Base-by-base conservation (phyloP, 345 rosid genomes). In the Nasturtium officinale region DNA sequence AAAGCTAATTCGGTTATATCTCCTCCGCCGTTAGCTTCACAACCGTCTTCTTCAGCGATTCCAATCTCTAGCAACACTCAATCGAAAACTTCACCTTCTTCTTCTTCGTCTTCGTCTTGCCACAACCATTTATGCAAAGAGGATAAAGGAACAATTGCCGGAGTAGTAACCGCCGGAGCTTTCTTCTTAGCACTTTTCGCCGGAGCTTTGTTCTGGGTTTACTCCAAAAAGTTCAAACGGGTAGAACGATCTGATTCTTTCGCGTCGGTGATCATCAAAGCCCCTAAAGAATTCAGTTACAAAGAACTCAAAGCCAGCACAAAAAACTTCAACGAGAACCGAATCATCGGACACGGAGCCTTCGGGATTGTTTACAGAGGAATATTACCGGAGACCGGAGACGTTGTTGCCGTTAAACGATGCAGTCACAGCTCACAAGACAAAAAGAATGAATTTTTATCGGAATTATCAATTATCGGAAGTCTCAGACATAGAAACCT, bases 341-440 rank as follows among this genome's bases (percentile, higher is more conserved):
- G 89, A 69, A 67, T 90, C 50, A 90, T 95, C 45, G 99, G 99
- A 6, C 85, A 86, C 10, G 99, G 99, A 0, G 99, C 98, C 2
- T 90, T 91, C 42, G 99, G 99, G 46, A 83, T 92, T 0, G 99
- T 95, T 1, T 95, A 91, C 62, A 95, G 90, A 76, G 99, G 99
- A 1, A 78, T 91, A 15, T 62, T 95, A 55, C 83, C 74, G 4
- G 89, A 85, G n/a, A 86, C 78, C 0, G 97, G 96, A 21, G 97
- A 90, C 79, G 76, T 87, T 62, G 83, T 91, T 6, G 99, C 99
- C 0, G 96, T 95, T 10, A 95, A 95, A 76, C 74, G 94, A 51
- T 95, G 97, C n/a, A 88, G 90, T 40, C 96, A 91, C 67, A 83
- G 74, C 47, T 83, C 84, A 33, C 97, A 91, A 58, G 99, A 97